These are phyloP conservation scores for Ceratobasidium sp. DNA, from an alignment of 1,284 basidiomycete species.

Conservation along the genomic window DNA sequence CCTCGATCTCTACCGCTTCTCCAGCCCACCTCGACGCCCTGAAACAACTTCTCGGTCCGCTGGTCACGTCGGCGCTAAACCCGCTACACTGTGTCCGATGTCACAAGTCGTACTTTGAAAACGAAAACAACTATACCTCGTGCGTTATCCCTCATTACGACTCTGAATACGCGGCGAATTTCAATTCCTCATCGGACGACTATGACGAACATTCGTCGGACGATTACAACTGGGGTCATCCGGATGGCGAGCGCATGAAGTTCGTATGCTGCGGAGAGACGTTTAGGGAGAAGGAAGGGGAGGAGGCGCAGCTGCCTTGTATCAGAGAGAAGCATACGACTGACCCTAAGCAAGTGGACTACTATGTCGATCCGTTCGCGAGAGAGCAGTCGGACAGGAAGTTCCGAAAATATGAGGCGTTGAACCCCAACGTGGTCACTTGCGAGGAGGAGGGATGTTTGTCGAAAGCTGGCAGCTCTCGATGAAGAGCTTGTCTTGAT, in stretches of 20 bases:
- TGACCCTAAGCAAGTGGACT: not conserved
- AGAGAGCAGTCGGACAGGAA: not conserved
- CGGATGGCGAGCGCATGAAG: not conserved
- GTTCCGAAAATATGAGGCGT: not conserved
- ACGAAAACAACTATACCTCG: not conserved
- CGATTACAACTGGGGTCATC: not conserved
- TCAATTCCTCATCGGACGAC: not conserved
- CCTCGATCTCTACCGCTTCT: not conserved
- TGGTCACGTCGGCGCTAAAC: not conserved
- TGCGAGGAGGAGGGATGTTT: not conserved
- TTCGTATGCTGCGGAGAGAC: not conserved
- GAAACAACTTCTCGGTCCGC: not conserved
- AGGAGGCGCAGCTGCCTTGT: not conserved
- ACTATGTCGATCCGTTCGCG: not conserved
- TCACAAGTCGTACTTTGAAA: not conserved
- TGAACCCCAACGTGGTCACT: not conserved
- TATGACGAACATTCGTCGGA: not conserved
- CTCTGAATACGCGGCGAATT: not conserved
- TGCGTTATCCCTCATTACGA: not conserved
- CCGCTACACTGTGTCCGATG: constrained; percentile 4
- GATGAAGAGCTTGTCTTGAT: too few species aligned
- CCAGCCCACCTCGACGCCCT: not conserved
- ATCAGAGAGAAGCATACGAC: not conserved
- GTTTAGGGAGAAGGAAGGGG: not conserved
- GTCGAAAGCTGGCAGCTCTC: too few species aligned